A percentile compares a stretch with the other conserved stretches of the same genome.
These are phyloP conservation scores for Diaporthe nobilis DNA, from an alignment of 2,329 filamentous ascomycete species.

Conservation along the genomic window DNA sequence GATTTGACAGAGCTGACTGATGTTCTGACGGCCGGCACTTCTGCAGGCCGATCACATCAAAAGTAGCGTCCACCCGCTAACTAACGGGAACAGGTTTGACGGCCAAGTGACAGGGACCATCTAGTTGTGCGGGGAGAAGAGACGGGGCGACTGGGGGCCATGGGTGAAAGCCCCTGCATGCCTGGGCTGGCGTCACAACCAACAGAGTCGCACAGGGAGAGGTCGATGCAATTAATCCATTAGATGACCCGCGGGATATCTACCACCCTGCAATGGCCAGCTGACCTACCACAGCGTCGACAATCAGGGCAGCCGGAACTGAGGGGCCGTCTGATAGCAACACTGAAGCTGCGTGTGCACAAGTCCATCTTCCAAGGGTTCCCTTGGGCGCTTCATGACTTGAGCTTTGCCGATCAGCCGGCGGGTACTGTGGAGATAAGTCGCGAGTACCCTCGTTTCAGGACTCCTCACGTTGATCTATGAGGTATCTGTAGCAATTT, in stretches of 20 bases:
- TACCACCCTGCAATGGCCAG: slow-evolving; percentile 15
- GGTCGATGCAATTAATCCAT: slow-evolving; percentile 5
- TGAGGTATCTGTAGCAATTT: neutral
- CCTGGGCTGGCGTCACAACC: neutral
- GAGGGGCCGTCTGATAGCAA: slow-evolving; percentile 19
- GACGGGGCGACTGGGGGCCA: neutral
- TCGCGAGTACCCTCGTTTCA: slow-evolving; percentile 4
- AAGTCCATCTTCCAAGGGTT: neutral
- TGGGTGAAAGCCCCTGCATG: slow-evolving; percentile 12
- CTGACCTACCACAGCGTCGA: neutral
- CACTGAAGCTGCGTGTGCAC: neutral
- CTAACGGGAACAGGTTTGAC: neutral
- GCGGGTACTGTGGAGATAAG: neutral
- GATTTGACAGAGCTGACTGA: slow-evolving; percentile 25
- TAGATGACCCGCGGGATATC: slow-evolving; percentile 33
- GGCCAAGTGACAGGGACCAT: neutral
- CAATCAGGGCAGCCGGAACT: slow-evolving; percentile 10
- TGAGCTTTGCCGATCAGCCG: slow-evolving; percentile 5
- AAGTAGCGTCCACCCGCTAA: neutral
- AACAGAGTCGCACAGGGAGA: slow-evolving; percentile 1
- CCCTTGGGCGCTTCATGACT: neutral
- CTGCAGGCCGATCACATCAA: slow-evolving; percentile 19
- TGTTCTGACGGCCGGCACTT: slow-evolving; percentile 20
- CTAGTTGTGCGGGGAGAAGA: neutral
- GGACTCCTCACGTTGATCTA: neutral